Evolutionary conservation across 1,139 yeast species (phyloP).

Genomic region (Yarrowia galli): DNA sequence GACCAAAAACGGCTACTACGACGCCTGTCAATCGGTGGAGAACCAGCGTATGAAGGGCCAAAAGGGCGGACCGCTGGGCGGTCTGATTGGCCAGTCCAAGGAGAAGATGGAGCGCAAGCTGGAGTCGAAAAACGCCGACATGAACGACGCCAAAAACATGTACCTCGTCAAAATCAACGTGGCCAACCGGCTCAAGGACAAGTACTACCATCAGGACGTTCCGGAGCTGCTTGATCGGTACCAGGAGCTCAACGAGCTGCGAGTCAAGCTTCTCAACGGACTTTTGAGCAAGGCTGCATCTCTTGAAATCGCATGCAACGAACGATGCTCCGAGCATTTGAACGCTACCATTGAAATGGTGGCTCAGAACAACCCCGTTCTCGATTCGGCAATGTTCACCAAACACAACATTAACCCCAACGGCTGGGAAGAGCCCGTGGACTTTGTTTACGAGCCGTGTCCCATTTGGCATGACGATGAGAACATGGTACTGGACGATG

Average conservation of each 20-base stretch:
- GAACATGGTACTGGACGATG: conserved; percentile 65
- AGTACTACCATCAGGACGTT: conserved; percentile 88
- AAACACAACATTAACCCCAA: conserved; percentile 72
- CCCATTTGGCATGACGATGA: conserved; percentile 98
- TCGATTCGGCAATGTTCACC: conserved; percentile 90
- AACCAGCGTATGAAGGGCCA: conserved; percentile 75
- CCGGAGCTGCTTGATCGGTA: conserved; percentile 89
- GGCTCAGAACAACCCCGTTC: conserved; percentile 71
- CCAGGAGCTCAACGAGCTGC: conserved; percentile 83
- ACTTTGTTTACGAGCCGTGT: conserved; percentile 84
- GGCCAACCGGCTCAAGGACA: conserved; percentile 91
- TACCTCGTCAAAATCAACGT: conserved; percentile 81
- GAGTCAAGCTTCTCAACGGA: conserved; percentile 74
- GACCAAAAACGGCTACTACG: conserved; percentile 78
- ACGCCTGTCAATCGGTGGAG: conserved; percentile 82
- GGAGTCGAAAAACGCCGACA: conserved; percentile 71
- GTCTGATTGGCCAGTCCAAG: conserved; percentile 54
- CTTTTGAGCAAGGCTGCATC: conserved; percentile 69
- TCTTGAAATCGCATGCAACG: conserved; percentile 66
- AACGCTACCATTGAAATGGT: conserved; percentile 64
- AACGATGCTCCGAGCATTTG: conserved; percentile 61
- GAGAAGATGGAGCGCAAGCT: conserved; percentile 67
- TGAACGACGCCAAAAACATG: conserved; percentile 85
- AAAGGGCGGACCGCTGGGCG: conserved; percentile 46
- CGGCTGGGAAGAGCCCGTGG: conserved; percentile 83